These are phyloP conservation scores for Lepraria neglecta DNA, from an alignment of 495 filamentous ascomycete species.

Conservation along the genomic window DNA sequence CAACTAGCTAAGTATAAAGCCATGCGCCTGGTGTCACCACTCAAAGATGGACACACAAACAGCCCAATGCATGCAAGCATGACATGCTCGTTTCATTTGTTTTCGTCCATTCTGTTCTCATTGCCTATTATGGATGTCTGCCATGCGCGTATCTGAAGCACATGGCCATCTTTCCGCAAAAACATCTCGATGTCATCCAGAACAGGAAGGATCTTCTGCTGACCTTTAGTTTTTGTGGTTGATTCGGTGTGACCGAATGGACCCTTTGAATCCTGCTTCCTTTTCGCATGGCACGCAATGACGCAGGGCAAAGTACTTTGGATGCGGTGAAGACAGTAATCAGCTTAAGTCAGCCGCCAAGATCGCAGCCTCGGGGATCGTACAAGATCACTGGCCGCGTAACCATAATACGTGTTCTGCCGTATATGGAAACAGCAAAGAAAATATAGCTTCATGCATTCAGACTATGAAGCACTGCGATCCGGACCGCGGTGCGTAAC, in stretches of 20 bases:
- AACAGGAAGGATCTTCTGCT: background rate
- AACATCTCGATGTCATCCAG: background rate
- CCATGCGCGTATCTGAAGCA: background rate
- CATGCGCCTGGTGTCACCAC: slow-evolving; percentile 1
- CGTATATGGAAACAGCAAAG: background rate
- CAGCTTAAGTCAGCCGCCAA: slow-evolving; percentile 12
- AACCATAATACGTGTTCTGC: background rate
- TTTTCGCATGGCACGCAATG: background rate
- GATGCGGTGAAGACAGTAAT: background rate
- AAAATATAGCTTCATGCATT: background rate
- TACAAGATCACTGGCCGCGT: background rate
- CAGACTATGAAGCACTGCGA: background rate
- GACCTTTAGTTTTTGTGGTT: no score
- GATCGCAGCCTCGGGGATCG: background rate
- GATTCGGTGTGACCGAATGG: background rate
- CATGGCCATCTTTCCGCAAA: background rate
- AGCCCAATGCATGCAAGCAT: background rate
- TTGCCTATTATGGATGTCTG: background rate
- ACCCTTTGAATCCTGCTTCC: background rate
- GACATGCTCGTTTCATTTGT: background rate
- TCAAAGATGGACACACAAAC: background rate
- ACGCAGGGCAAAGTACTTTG: background rate
- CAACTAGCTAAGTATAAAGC: background rate
- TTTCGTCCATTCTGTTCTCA: background rate
- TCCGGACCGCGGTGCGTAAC: slow-evolving; percentile 16